Conservation (phyloP, 2,329 filamentous ascomycete species). For the Claviceps citrina region DNA sequence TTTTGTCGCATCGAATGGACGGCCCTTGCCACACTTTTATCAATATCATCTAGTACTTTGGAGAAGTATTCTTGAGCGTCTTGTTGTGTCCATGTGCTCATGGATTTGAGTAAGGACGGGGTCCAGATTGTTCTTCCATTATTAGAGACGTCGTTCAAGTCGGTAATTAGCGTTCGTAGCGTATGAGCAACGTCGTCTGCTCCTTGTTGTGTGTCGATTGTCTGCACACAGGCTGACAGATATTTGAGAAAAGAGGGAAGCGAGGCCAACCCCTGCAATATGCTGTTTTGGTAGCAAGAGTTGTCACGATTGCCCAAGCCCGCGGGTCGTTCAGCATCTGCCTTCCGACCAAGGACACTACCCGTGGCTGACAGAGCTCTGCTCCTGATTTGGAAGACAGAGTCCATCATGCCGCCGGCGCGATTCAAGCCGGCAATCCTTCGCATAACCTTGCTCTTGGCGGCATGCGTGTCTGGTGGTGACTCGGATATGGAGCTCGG, state of each 20-base stretch:
- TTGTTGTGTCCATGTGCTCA: slow-evolving; percentile 92
- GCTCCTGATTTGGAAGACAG: slow-evolving; percentile 42
- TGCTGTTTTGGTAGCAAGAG: slow-evolving; percentile 95
- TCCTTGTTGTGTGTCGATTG: slow-evolving; percentile 13
- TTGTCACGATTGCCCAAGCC: slow-evolving; percentile 88
- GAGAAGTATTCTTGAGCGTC: slow-evolving; percentile 97
- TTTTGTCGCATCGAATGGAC: slow-evolving; percentile 14
- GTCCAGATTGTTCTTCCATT: slow-evolving; percentile 72
- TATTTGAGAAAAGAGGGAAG: slow-evolving; percentile 55
- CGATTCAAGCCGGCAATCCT: slow-evolving; percentile 45
- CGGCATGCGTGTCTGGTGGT: slow-evolving; percentile 29
- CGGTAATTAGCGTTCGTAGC: slow-evolving; percentile 50
- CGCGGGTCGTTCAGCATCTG: slow-evolving; percentile 31
- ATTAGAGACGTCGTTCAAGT: slow-evolving; percentile 53
- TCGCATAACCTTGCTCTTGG: slow-evolving; percentile 50
- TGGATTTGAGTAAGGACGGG: slow-evolving; percentile 65
- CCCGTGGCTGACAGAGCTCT: slow-evolving; percentile 39
- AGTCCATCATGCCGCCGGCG: slow-evolving; percentile 36
- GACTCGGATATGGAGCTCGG: slow-evolving; percentile 25
- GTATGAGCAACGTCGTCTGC: slow-evolving; percentile 27
- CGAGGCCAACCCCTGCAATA: slow-evolving; percentile 71
- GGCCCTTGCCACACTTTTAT: slow-evolving; percentile 53
- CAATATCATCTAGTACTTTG: slow-evolving; percentile 71
- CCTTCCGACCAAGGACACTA: slow-evolving; percentile 24
- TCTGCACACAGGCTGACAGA: slow-evolving; percentile 32